Evolutionary conservation across 164 flowering plant genomes (phyloP).

Genomic region (Annona cherimola): DNA sequence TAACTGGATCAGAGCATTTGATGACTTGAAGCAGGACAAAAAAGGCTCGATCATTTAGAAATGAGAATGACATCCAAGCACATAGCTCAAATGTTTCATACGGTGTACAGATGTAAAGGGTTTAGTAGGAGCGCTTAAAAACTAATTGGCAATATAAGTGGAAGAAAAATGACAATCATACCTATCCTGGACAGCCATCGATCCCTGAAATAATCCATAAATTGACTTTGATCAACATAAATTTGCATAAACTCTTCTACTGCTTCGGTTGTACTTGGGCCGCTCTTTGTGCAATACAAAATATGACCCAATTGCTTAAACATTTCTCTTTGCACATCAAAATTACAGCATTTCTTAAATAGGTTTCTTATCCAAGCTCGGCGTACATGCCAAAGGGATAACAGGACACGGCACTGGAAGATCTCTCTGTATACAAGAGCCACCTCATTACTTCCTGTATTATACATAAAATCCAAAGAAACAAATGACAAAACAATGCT

Average conservation of each 20-base stretch:
- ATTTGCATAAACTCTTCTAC: constrained; percentile 47
- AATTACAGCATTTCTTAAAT: constrained; percentile 39
- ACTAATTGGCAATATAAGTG: no score
- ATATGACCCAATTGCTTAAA: constrained; percentile 40
- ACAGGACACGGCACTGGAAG: constrained; percentile 42
- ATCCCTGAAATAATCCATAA: constrained; percentile 42
- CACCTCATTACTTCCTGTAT: neutral
- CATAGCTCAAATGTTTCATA: neutral
- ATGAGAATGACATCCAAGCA: neutral
- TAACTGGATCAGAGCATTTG: no score
- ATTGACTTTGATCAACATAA: constrained; percentile 45
- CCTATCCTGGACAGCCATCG: constrained; percentile 46
- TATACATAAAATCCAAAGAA: neutral
- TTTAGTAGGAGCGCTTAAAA: no score
- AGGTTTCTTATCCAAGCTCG: constrained; percentile 42
- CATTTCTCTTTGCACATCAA: constrained; percentile 48
- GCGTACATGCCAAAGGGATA: constrained; percentile 53
- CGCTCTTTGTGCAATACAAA: constrained; percentile 35
- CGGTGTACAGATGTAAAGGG: neutral
- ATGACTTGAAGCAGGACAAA: no score
- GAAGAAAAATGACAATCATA: constrained; percentile 7
- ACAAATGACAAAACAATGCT: neutral
- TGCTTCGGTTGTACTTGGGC: constrained; percentile 28
- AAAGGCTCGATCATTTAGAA: neutral
- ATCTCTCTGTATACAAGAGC: constrained; percentile 31